Conservation (phyloP, 1,284 basidiomycete species). For the Rhodotorula sp. region DNA sequence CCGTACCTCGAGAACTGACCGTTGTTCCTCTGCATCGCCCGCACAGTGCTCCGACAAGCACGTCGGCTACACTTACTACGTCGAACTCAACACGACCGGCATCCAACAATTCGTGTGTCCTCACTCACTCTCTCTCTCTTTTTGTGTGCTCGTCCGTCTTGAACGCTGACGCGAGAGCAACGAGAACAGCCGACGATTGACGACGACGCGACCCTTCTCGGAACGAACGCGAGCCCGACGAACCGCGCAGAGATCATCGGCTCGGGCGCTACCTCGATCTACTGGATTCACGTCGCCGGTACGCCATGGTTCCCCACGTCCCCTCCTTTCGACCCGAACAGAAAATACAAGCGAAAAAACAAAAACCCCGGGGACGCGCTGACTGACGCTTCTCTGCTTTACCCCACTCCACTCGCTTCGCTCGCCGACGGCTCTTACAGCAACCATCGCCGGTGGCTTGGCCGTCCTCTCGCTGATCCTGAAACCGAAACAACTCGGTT, state of each 20-base stretch:
- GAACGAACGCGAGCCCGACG: background rate
- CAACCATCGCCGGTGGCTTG: conserved; percentile 20
- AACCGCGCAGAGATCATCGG: conserved; percentile 16
- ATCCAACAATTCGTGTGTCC: conserved; percentile 36
- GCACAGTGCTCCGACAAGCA: conserved; percentile 29
- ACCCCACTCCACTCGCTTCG: background rate
- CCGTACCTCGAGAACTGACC: too few species aligned
- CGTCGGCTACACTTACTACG: conserved; percentile 29
- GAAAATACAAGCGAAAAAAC: background rate
- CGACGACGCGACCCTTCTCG: conserved; percentile 27
- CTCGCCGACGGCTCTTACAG: background rate
- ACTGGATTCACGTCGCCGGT: conserved; percentile 38
- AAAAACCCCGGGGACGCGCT: background rate
- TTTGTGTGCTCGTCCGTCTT: background rate
- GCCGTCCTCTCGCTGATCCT: conserved; percentile 27
- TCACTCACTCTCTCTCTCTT: background rate
- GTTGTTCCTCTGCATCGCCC: background rate
- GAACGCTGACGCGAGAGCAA: background rate
- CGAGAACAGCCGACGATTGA: conserved; percentile 10
- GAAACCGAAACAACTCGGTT: conserved; percentile 35
- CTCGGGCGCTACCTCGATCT: conserved; percentile 17
- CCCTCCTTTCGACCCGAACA: too few species aligned
- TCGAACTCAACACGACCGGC: conserved; percentile 32
- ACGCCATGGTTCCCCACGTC: too few species aligned
- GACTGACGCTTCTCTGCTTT: too few species aligned